These are phyloP conservation scores for Apiotrichum laibachii DNA, from an alignment of 1,284 basidiomycete species.

Conservation along the genomic window DNA sequence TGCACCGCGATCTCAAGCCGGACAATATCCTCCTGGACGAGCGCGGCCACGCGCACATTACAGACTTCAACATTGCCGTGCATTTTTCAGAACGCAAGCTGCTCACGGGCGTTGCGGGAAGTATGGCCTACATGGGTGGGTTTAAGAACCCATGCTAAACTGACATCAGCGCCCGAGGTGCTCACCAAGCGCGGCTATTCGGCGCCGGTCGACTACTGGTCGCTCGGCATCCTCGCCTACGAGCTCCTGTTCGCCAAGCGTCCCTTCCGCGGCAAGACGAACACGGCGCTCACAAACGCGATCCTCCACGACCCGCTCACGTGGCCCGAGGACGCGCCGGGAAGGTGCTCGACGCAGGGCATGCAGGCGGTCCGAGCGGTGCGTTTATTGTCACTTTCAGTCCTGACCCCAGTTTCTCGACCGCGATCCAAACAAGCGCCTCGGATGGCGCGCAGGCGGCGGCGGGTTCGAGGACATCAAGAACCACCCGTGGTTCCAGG, in stretches of 20 bases:
- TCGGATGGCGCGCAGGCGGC: slow-evolving; percentile 75
- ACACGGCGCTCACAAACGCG: slow-evolving; percentile 80
- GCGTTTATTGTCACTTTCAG: slow-evolving; percentile 14
- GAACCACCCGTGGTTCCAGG: slow-evolving; percentile 79
- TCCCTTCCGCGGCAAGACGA: slow-evolving; percentile 88
- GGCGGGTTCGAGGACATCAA: slow-evolving; percentile 76
- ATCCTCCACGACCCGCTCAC: slow-evolving; percentile 61
- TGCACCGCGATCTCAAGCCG: slow-evolving; percentile 93
- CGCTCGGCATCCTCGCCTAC: slow-evolving; percentile 85
- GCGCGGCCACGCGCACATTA: slow-evolving; percentile 89
- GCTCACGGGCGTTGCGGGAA: slow-evolving; percentile 89
- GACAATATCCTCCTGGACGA: slow-evolving; percentile 95
- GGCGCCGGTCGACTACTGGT: slow-evolving; percentile 94
- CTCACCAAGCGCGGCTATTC: slow-evolving; percentile 70
- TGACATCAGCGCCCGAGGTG: slow-evolving; percentile 72
- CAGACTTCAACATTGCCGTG: slow-evolving; percentile 97
- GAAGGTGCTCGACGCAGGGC: slow-evolving; percentile 45
- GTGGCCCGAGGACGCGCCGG: slow-evolving; percentile 51
- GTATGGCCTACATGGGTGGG: slow-evolving; percentile 92
- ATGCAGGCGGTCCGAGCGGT: slow-evolving; percentile 49
- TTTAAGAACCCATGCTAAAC: neutral
- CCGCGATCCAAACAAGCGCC: slow-evolving; percentile 72
- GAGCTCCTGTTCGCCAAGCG: slow-evolving; percentile 87
- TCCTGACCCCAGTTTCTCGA: slow-evolving; percentile 66
- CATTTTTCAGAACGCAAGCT: slow-evolving; percentile 80